Base-by-base conservation (phyloP, 306 rosid genomes). In the Quercus engelmannii region DNA sequence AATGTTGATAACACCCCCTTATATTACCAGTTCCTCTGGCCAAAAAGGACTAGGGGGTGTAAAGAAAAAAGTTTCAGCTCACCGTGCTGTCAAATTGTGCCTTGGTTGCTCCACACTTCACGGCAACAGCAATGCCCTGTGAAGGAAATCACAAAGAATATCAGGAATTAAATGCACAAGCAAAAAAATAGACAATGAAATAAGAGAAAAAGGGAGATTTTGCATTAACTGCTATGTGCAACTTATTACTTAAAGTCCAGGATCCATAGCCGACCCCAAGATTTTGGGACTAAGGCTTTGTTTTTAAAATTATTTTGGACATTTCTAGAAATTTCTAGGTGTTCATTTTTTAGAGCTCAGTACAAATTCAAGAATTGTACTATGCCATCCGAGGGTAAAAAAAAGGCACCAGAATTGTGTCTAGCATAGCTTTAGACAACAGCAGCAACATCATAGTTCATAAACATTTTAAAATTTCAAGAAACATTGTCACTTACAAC, bases 101-200 rank as follows among this genome's bases (percentile, higher is more conserved):
- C 85, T 95, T 95, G 57, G 99, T 95, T 74, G 99, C 99, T 81
- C 98, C 98, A 78, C 92, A 91, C 87, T 95, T 95, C 76, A 95
- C 62, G 63, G 97, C 98, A 82, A 95, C 30, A 79, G 97, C 96
- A 62, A 95, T 87, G 38, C 99, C 99, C 99, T 95, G 83, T 72
- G 25, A 68, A 46, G 21, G 57, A 73, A 25, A 56, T n/a, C 78
- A 38, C 76, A 72, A 59, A 21, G 9, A 56, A n/a, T 15, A 76
- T 23, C 18, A 69, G 33, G 71, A 43, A 61, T n/a, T n/a, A 23
- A 51, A 41, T 71, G 18, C 21, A 7, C 18, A 65, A 61, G 41
- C 49, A 43, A 59, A 52, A 54, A 9, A 56, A 12, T 3, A 30
- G 46, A 28, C 21, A 10, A 69, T 1, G 1, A 69, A 35, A 46